Base-by-base conservation (phyloP, 2,329 filamentous ascomycete species). In the Cordyceps farinosa region DNA sequence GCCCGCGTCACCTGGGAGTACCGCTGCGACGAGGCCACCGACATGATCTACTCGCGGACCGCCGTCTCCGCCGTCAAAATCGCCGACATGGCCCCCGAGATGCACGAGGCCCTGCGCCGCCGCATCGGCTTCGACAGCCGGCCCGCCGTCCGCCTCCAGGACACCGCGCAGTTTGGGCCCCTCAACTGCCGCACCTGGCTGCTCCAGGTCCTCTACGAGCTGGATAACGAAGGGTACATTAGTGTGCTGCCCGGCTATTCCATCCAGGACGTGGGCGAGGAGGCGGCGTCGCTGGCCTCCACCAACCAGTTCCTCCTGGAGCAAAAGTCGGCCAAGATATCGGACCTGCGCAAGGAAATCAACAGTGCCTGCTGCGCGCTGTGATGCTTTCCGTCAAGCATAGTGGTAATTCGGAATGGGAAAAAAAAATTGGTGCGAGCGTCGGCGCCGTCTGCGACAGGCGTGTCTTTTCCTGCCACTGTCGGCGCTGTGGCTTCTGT, bases 201-300 rank as follows among this genome's bases (percentile, higher is more conserved):
- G 51, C 55, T 63, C 53, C 61, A 62, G 55, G 65, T 61, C 45
- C 51, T 65, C 38, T 59, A 50, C 50, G 64, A 64, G 58, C 59
- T 66, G 11, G 65, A 64, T 22, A 64, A 64, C 50, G 65, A 66
- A 63, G 65, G 65, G 22, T 66, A 65, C 55, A 63, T 66, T 55
- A 61, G 59, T 47, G 59, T 61, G 40, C 51, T 34, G 50, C 59
- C 59, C 13, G 51, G 59, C 10, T 61, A 61, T 34, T 54, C 50
- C 30, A 42, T 61, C 40, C 11, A 52, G n/a, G 51, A 61, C 51
- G 32, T 61, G n/a, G 59, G 44, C 8, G 50, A 61, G 42, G 59
- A 61, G 42, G 59, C 59, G 13, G 9, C 34, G 11, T 45, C 59
- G 36, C 59, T 61, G 32, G 59, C 59, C 10, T 17, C 59, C 2